These are phyloP conservation scores for Pneumocystis murina DNA, from an alignment of 1,139 yeast species.

Conservation along the genomic window DNA sequence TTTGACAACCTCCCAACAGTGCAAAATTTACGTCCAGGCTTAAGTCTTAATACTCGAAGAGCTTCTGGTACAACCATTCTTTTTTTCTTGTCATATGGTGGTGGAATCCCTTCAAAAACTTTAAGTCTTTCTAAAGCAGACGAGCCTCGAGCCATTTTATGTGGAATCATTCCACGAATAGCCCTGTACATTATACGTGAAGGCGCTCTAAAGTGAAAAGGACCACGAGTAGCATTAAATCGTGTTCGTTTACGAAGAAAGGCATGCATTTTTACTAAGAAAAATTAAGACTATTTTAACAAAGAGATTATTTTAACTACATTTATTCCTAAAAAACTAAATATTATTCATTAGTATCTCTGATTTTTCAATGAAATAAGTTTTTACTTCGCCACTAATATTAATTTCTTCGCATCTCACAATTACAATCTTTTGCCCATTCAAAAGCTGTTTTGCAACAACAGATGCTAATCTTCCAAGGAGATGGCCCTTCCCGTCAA, in stretches of 20 bases:
- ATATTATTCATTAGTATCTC: not conserved
- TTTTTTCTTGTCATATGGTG: conserved; percentile 99
- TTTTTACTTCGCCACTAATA: conserved; percentile 73
- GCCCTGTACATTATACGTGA: conserved; percentile 99
- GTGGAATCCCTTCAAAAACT: conserved; percentile 99
- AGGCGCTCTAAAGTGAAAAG: conserved; percentile 99
- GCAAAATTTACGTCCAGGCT: conserved; percentile 99
- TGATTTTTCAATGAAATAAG: not conserved
- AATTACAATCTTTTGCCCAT: conserved; percentile 95
- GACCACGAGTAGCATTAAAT: conserved; percentile 98
- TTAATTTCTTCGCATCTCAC: conserved; percentile 97
- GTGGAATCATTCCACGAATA: conserved; percentile 98
- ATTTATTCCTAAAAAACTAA: conserved; percentile 77
- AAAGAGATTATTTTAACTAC: conserved; percentile 91
- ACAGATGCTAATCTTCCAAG: conserved; percentile 99
- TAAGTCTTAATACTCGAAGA: conserved; percentile 95
- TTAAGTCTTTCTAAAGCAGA: conserved; percentile 98
- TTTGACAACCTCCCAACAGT: conserved; percentile 90
- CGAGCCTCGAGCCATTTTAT: conserved; percentile 99
- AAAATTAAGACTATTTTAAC: not conserved
- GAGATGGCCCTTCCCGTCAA: conserved; percentile 84
- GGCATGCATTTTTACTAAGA: conserved; percentile 73
- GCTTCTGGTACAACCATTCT: conserved; percentile 99
- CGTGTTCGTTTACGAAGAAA: conserved; percentile 98
- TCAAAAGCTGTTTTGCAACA: conserved; percentile 94